Base-by-base conservation (phyloP, 225 moss, liverwort and hornwort genomes). In the Bryum argenteum region DNA sequence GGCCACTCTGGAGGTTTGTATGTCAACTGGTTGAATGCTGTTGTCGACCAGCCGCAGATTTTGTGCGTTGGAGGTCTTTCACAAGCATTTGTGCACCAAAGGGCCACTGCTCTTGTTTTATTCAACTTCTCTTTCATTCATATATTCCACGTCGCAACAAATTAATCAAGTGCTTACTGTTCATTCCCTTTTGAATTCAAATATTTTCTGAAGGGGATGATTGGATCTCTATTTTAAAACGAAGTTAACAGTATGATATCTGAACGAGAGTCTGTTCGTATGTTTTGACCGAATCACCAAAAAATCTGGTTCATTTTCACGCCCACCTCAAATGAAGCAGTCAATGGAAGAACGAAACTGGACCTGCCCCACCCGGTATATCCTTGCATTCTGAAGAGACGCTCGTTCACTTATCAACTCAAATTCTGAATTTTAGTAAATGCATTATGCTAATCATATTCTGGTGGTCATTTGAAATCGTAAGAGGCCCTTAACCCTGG, bases 21-120 rank as follows among this genome's bases (percentile, higher is more conserved):
- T 19, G 16, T 21, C n/a, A n/a, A n/a, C n/a, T n/a, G n/a, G n/a
- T n/a, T n/a, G n/a, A n/a, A n/a, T 3, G 33, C 7, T 33, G 33
- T 33, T 33, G 22, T 70, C 53, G 44, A 70, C 13, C 37, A 20
- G 74, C 79, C 64, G 42, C 70, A 37, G 63, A 7, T 44, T 39
- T 45, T 58, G 3, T 1, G 14, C 52, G 20, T 22, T 2, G 51
- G 19, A 58, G 74, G 74, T n/a, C 33, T 69, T 41, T 1, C 5
- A 4, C 57, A 57, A 1, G 19, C 73, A 70, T 3, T 48, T 0
- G 0, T 18, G 44, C n/a, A 17, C 6, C 8, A 6, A 6, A 9
- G 58, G 70, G 28, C 45, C 14, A 42, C 40, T 41, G 48, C 6
- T 48, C 14, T 16, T 48, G 11, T 17, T 48, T 16, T 7, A 48